phyloP scores from a whole-genome alignment of 2,329 filamentous ascomycete species.

The Ampelomyces quisqualis region DNA sequence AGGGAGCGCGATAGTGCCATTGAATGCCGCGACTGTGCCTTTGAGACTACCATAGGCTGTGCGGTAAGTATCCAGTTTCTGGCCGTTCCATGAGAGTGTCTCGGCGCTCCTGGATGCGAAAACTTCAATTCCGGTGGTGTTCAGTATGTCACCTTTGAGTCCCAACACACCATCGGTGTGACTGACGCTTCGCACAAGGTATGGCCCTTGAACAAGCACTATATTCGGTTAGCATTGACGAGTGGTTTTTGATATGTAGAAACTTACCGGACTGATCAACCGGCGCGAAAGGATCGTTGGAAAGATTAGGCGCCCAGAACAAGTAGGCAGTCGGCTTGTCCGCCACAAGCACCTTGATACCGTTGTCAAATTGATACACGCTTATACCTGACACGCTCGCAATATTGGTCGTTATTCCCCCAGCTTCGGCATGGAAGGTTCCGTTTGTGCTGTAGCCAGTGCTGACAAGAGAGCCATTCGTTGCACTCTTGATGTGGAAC shows the following conservation, averaged over 20 bases:
- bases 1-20: slow-evolving; percentile 41
- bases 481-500: slow-evolving; percentile 43
- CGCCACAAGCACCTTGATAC: slow-evolving; percentile 40
- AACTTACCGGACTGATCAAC: slow-evolving; percentile 40
- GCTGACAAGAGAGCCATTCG: slow-evolving; percentile 43
- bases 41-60: slow-evolving; percentile 43
- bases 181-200: slow-evolving; percentile 42
- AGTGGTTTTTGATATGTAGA: neutral
- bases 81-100: slow-evolving; percentile 45
- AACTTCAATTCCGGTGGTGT: slow-evolving; percentile 41
- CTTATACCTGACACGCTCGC: slow-evolving; percentile 34
- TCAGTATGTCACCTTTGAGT: slow-evolving; percentile 41
- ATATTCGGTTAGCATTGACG: slow-evolving; percentile 4
- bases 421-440: slow-evolving; percentile 46
- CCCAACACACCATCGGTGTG: slow-evolving; percentile 25
- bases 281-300: slow-evolving; percentile 42
- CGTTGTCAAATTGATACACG: slow-evolving; percentile 42
- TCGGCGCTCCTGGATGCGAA: slow-evolving; percentile 33
- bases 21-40: slow-evolving; percentile 30
- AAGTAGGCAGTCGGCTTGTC: slow-evolving; percentile 43
- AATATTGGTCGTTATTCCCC: slow-evolving; percentile 39
- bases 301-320: slow-evolving; percentile 45
- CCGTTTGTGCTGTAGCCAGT: slow-evolving; percentile 47
- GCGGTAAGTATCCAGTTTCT: slow-evolving; percentile 27
- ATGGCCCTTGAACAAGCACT: slow-evolving; percentile 46